A percentile compares a stretch with the other conserved stretches of the same genome.
phyloP scores from a whole-genome alignment of 768 basidiomycete species.

The Lactifluus echinatus region DNA sequence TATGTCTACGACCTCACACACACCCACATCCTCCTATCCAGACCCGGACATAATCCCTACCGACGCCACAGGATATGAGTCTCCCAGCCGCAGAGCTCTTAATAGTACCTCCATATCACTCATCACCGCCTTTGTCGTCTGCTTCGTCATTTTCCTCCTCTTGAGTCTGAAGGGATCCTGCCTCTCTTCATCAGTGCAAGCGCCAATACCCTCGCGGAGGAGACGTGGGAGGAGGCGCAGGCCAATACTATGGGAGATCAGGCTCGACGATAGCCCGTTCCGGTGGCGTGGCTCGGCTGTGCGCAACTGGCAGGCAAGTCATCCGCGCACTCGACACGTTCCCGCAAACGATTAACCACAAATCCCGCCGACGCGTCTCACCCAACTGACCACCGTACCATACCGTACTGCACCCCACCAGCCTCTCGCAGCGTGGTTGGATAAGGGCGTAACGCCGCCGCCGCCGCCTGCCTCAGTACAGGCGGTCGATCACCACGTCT shows the following conservation, averaged over 20 bases:
- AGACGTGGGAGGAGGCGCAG: not conserved
- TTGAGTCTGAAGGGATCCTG: not conserved
- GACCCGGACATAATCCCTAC: no score
- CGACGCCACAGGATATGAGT: no score
- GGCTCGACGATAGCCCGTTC: not conserved
- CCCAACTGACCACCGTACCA: no score
- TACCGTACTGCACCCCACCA: no score
- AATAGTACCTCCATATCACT: not conserved
- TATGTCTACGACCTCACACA: no score
- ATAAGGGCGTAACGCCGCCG: not conserved
- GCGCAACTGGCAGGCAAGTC: constrained; percentile 9
- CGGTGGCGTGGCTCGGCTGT: not conserved
- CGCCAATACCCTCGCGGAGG: not conserved
- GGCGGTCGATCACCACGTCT: not conserved
- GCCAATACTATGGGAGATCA: constrained; percentile 13
- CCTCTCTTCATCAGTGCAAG: not conserved
- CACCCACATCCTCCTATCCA: no score
- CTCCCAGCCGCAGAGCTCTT: not conserved
- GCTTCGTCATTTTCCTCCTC: not conserved
- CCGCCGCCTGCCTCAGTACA: not conserved
- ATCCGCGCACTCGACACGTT: not conserved
- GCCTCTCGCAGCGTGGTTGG: constrained; percentile 16
- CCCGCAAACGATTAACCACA: not conserved
- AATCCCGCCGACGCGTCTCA: no score
- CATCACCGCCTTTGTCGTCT: not conserved